A percentile compares a stretch with the other conserved stretches of the same genome.
Conservation (phyloP, 2,329 filamentous ascomycete species). For the Aspergillus novofumigatus region DNA sequence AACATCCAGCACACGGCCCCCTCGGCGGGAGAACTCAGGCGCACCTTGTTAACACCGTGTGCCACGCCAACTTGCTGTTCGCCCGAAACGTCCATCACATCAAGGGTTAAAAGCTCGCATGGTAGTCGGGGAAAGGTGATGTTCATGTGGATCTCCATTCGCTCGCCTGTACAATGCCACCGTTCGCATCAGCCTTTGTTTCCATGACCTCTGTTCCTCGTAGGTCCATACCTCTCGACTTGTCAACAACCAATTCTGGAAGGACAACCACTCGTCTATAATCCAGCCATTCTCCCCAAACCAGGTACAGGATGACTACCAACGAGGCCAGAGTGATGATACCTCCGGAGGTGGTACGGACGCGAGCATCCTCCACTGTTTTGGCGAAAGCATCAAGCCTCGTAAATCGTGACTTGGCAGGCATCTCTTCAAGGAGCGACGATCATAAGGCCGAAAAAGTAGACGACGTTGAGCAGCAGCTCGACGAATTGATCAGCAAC, state of each 20-base stretch:
- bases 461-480: background rate
- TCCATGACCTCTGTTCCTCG: background rate
- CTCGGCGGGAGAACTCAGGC: constrained; percentile 66
- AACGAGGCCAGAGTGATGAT: constrained; percentile 91
- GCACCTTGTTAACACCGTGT: constrained; percentile 88
- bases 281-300: constrained; percentile 94
- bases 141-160: constrained; percentile 99
- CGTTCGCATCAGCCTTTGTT: constrained; percentile 10
- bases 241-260: constrained; percentile 93
- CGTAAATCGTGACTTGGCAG: constrained; percentile 88
- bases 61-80: constrained; percentile 93
- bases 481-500: constrained; percentile 10
- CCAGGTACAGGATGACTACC: constrained; percentile 79
- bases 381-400: constrained; percentile 98
- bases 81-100: constrained; percentile 98
- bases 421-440: constrained; percentile 54
- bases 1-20: constrained; percentile 69
- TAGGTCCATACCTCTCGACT: constrained; percentile 69
- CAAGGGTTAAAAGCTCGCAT: constrained; percentile 91
- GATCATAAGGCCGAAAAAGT: constrained; percentile 22
- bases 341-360: constrained; percentile 92
- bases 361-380: constrained; percentile 94
- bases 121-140: constrained; percentile 91
- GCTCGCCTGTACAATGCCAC: constrained; percentile 61
- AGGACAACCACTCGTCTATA: constrained; percentile 82